Evolutionary conservation across 495 filamentous ascomycete species (phyloP), one percentile per base, ranked within the genome.

Genomic region (Recurvomyces mirabilis): DNA sequence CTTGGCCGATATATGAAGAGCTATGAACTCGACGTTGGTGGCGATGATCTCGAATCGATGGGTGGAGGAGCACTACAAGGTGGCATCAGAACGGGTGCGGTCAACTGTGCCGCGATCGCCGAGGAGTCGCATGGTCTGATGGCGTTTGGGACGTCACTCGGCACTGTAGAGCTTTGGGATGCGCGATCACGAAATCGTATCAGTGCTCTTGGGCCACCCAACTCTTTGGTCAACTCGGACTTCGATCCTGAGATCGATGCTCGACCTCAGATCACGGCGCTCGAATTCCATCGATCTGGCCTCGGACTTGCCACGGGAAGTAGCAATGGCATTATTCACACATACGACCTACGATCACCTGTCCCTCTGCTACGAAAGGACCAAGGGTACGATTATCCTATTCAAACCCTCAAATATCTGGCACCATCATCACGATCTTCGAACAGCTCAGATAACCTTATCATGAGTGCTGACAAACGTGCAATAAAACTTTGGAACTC

Each of bases 141-240:
- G 32, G 87, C 93, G 1, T 96, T 99, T 55, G 93, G 93, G 24
- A 96, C 93, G n/a, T 83, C 84, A 2, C 65, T 84, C 29, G 89
- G 93, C n/a, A 93, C 87, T 5, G 87, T 96, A 23, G 93, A 96
- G 52, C 87, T 96, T 51, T 99, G 85, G 82, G 93, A 99, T 59
- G 72, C 87, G 3, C 71, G 93, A 49, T 81, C 78, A 41, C 81
- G 85, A 57, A 78, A 77, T 43, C 73, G 87, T 21, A 79, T 91
- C n/a, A 87, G 84, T 18, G 68, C 87, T 17, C 67, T 99, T 3
- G 53, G 61, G 0, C 56, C 50, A 17, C 58, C 62, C 10, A 29
- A 5, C 4, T 67, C 77, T 7, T 61, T 64, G 7, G 66, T 67
- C 5, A 52, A 39, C 22, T 45, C 63, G 31, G 62, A 69, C 3